Evolutionary conservation across 768 basidiomycete genomes (phyloP), one percentile per base, ranked within the genome.

Genomic region (Neoboletus magnificus): DNA sequence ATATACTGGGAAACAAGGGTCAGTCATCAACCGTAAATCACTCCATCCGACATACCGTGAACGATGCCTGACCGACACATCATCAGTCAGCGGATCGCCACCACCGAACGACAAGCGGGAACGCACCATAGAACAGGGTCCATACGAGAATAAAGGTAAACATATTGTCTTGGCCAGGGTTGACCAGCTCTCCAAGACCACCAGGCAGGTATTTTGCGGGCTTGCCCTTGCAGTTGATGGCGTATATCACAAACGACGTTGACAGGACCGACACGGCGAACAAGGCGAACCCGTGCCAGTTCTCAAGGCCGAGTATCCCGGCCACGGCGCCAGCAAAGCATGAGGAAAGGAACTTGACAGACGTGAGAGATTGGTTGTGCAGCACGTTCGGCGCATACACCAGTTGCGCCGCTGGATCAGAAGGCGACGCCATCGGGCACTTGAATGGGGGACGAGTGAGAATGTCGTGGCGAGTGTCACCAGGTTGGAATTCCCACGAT

Each of bases 131-230:
- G 70, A 94, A 90, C 52, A 96, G 75, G 35, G 94, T 98, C 94
- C 94, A 98, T 22, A 89, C 87, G 29, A 97, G 81, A 55, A 98
- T 81, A 65, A 95, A 98, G 4, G 92, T 91, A 65, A 93, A 91
- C 18, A 87, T 75, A 60, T 93, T 94, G 71, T 97, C 94, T 72
- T 93, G 90, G 11, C 92, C 92, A 0, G 94, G 87, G 58, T 87
- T 92, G 45, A 86, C 73, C 36, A 96, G 73, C 52, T 89, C 89
- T 71, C 78, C 73, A 56, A 82, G 65, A 2, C 88, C 88, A 5
- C 84, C 83, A 42, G 79, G 74, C 18, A 86, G 64, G 69, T 83
- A 91, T 62, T 83, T 87, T 40, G 71, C 63, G 0, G 89, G 86
- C 32, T 75, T 77, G 4, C 84, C 82, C 50, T 79, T 76, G 74